Percentiles rank a stretch among this genome's conserved stretches.
These are phyloP conservation scores for Xylaria acuta DNA, from an alignment of 495 filamentous ascomycete genomes.

Conservation along the genomic window DNA sequence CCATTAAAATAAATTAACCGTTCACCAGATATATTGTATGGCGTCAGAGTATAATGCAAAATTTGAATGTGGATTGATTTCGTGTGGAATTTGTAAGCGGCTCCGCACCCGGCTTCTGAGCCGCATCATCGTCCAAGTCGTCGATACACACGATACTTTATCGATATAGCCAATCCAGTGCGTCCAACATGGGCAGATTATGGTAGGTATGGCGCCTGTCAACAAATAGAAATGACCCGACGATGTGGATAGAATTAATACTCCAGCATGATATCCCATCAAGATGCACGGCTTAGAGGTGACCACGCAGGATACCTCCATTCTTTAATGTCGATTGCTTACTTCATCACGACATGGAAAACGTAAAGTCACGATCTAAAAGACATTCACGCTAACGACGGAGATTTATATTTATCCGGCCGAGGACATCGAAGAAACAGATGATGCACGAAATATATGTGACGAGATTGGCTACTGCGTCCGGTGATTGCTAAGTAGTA, in stretches of 20 bases:
- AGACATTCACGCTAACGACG: neutral
- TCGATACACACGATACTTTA: neutral
- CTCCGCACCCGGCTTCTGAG: neutral
- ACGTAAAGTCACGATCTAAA: neutral
- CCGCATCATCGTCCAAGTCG: neutral
- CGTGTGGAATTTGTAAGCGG: too few species aligned
- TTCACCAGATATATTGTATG: neutral
- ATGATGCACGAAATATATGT: neutral
- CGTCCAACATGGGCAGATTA: neutral
- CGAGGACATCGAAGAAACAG: neutral
- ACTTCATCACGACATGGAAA: neutral
- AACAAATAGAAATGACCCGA: neutral
- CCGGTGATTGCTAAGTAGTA: neutral
- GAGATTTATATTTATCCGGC: neutral
- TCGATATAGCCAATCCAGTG: neutral
- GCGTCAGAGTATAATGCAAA: slow-evolving; percentile 1
- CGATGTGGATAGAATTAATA: neutral
- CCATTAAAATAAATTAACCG: neutral
- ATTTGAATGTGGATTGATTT: too few species aligned
- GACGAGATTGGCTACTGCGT: neutral
- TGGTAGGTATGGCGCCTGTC: neutral
- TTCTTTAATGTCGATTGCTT: neutral
- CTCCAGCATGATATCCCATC: neutral
- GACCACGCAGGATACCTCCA: neutral
- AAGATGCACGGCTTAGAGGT: neutral